Percentiles rank a stretch among this genome's conserved stretches.
These are phyloP conservation scores for Lecanosticta acicola DNA, from an alignment of 2,329 filamentous ascomycete genomes.

Conservation along the genomic window DNA sequence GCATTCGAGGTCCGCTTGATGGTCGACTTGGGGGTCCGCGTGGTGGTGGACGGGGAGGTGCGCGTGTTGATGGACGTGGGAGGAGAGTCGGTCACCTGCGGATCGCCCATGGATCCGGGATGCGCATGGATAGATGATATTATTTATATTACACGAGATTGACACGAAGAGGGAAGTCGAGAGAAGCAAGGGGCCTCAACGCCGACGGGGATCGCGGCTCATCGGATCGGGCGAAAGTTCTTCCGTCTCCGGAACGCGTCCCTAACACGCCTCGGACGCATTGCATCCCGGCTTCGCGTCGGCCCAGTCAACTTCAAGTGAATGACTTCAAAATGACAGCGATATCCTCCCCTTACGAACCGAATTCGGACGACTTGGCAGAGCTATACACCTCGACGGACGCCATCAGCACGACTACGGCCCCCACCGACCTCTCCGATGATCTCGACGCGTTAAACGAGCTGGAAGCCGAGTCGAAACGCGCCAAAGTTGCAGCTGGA, in stretches of 20 bases:
- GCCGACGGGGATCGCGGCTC: too few relatives aligned
- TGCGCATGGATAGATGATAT: too few relatives aligned
- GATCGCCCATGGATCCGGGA: too few relatives aligned
- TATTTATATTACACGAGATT: too few relatives aligned
- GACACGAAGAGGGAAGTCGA: too few relatives aligned
- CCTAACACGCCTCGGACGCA: not conserved
- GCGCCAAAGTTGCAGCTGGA: conserved; percentile 39
- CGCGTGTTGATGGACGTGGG: too few relatives aligned
- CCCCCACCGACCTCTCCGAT: conserved; percentile 22
- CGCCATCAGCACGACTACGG: conserved; percentile 7
- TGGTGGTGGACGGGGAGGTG: too few relatives aligned
- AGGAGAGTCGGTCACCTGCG: not conserved
- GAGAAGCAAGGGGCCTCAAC: conserved; percentile 11
- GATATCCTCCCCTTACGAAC: conserved; percentile 11
- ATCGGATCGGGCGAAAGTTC: not conserved
- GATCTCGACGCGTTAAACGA: conserved; percentile 38
- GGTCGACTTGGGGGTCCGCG: not conserved
- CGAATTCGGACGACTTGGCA: conserved; percentile 14
- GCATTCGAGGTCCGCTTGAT: conserved; percentile 1
- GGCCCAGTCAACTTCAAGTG: conserved; percentile 2
- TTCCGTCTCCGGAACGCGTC: not conserved
- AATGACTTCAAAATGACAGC: conserved; percentile 7
- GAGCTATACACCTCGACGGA: conserved; percentile 10
- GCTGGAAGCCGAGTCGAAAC: conserved; percentile 42
- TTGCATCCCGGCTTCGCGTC: not conserved